Evolutionary conservation across 73 alveolate genomes (phyloP), one percentile per base, ranked within the genome.

Genomic region (Paramecium biaurelia): DNA sequence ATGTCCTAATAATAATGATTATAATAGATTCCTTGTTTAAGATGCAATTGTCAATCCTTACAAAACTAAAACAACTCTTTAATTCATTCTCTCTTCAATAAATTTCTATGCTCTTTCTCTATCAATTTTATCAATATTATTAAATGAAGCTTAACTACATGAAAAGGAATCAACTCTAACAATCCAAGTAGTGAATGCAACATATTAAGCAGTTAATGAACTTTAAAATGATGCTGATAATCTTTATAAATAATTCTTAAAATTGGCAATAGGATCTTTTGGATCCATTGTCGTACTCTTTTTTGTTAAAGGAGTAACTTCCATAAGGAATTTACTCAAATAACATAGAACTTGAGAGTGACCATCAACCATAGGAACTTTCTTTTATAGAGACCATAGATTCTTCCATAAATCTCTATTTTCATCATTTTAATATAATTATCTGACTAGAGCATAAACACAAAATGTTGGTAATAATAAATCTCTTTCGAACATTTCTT

Each of bases 351-450:
- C 86, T 57, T 93, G 92, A 20, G 96, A 93, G 47, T 93, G 94
- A 56, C 97, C 94, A 24, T 95, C 93, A 5, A 97, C 96, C 30
- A 93, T 85, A 3, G 99, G 99, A 24, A 95, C 63, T 57, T 76
- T 86, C 76, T 95, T 95, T 89, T 95, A 89, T 24, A 97, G 82
- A 21, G 95, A 18, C 99, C 99, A 97, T 4, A 97, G 89, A 85
- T 92, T 92, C 88, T 97, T 97, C 86, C 92, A 97, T 79, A 95
- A 49, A 24, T 87, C 89, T 26, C 86, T 85, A 72, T 93, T 94
- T 37, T 87, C 84, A 32, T 97, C 99, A 18, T 88, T 94, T 20
- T 95, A 94, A 58, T 89, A 95, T 12, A 97, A 76, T 86, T 92
- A 95, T 59, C 98, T 76, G 76, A 92, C 95, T 26, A 97, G 85